Base-by-base conservation (phyloP, 1,139 yeast species). In the Suhomyces panamericanus region DNA sequence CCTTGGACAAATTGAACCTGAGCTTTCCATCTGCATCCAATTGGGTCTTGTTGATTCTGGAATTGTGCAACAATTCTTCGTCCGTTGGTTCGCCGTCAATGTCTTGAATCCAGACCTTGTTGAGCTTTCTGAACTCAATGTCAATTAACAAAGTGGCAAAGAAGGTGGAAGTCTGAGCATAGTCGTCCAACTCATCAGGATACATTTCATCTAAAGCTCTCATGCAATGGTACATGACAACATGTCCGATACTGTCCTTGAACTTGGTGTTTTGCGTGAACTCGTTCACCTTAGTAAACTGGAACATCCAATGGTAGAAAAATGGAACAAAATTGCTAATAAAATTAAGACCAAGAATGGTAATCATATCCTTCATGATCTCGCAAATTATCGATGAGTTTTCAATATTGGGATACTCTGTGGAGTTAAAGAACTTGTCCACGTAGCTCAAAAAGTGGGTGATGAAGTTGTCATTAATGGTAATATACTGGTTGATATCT, bases 291-390 rank as follows among this genome's bases (percentile, higher is more conserved):
- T 47, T 43, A 15, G 49, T 48, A 16, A 53, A 45, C 12, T 62
- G 57, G 35, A 68, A 47, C 39, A 67, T 65, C 81, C 83, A 78
- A 49, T 70, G 71, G 50, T 67, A 69, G 53, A 76, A 74, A 53
- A 70, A 76, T 6, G 81, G 78, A 8, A 78, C 52, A 41, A 70
- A 75, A 53, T 77, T 77, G 48, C 63, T 65, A 13, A 75, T 53
- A 32, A 77, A 73, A 50, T 78, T 78, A 43, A 77, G 57, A 1
- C 83, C 83, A 47, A 72, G 69, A 27, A 64, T 64, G 1, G 54
- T 48, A 14, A 66, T 50, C 52, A 77, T 55, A 20, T 59, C 56
- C 13, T 61, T 61, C 32, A 77, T 50, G 3, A 67, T 57, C 1
- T 53, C 51, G 2, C 66, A 53, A 28, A 76, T 49, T 15, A 57